Conservation (phyloP, 2,329 filamentous ascomycete species). For the Venturia nashicola region DNA sequence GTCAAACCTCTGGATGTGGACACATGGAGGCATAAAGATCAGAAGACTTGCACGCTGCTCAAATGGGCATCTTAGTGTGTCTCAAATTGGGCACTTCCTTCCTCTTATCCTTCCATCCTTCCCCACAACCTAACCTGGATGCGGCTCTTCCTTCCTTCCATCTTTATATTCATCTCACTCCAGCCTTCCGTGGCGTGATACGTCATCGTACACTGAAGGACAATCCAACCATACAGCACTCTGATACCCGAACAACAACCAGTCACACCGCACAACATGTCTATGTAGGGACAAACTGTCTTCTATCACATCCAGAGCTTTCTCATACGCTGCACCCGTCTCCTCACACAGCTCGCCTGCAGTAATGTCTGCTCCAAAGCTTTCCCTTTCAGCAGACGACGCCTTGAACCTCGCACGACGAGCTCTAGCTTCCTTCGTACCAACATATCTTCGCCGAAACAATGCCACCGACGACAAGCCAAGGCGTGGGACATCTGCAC, state of each 20-base stretch:
- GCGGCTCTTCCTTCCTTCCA: not conserved
- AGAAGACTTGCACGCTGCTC: not conserved
- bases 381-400: slow-evolving; percentile 1
- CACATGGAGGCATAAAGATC: too few relatives aligned
- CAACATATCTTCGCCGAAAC: not conserved
- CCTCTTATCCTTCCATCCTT: not conserved
- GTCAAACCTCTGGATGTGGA: not conserved
- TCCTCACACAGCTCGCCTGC: not conserved
- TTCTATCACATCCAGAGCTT: not conserved
- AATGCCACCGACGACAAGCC: not conserved
- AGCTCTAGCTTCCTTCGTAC: not conserved
- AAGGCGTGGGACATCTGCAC: slow-evolving; percentile 13
- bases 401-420: not conserved
- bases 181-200: not conserved
- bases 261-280: not conserved
- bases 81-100: not conserved
- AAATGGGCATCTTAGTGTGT: not conserved
- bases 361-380: not conserved
- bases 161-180: not conserved
- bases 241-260: not conserved
- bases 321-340: not conserved
- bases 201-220: not conserved
- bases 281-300: not conserved
- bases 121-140: not conserved
- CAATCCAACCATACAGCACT: not conserved